A percentile compares a stretch with the other conserved stretches of the same genome.
Conservation (phyloP, 1,284 basidiomycete genomes). For the Leccinum subrobustum region DNA sequence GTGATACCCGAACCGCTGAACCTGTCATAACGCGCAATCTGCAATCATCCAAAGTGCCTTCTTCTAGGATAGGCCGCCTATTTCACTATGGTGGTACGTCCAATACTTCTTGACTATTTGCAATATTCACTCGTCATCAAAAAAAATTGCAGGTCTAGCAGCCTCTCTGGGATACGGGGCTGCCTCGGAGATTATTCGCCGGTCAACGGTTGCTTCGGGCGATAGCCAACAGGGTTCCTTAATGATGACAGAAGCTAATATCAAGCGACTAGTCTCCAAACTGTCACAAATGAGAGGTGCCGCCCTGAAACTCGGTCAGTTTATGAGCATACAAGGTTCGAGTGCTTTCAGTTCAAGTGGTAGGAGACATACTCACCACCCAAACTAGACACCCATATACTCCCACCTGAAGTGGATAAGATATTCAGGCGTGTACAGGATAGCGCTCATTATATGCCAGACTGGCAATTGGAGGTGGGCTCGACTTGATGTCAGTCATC, state of each 20-base stretch:
- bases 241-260: slow-evolving; percentile 88
- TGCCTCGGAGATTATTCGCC: slow-evolving; percentile 58
- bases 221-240: slow-evolving; percentile 46
- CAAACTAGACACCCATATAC: slow-evolving; percentile 73
- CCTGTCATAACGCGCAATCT: slow-evolving; percentile 44
- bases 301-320: slow-evolving; percentile 95
- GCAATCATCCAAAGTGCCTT: slow-evolving; percentile 82
- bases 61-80: slow-evolving; percentile 81
- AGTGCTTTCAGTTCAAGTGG: not conserved
- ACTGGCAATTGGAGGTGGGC: slow-evolving; percentile 93
- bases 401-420: slow-evolving; percentile 87
- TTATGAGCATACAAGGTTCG: slow-evolving; percentile 94
- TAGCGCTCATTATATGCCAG: slow-evolving; percentile 97
- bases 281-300: slow-evolving; percentile 95
- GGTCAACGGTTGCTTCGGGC: slow-evolving; percentile 38
- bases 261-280: slow-evolving; percentile 88
- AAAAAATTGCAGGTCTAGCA: slow-evolving; percentile 54
- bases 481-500: not conserved
- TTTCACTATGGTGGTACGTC: slow-evolving; percentile 88
- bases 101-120: not conserved
- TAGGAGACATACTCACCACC: not conserved
- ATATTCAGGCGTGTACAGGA: slow-evolving; percentile 93
- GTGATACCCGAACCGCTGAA: slow-evolving; percentile 1
- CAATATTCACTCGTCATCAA: not conserved
- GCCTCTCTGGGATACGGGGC: slow-evolving; percentile 73